Evolutionary conservation across 805 yeast species (phyloP), one percentile per base, ranked within the genome.

Genomic region (Lachancea nothofagi): DNA sequence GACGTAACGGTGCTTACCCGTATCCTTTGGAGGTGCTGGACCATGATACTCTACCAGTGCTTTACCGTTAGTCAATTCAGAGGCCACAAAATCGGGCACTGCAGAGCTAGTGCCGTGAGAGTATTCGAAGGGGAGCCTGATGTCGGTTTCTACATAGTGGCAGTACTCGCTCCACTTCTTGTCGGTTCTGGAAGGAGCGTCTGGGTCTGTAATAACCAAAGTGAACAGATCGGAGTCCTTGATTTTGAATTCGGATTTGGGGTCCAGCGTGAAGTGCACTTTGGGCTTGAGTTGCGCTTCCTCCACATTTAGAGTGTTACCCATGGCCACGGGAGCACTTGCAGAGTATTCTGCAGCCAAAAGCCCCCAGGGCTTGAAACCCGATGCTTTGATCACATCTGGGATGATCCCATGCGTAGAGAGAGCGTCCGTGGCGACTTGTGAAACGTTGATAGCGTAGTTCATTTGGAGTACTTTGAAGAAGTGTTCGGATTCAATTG

Each of bases 11-110:
- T 89, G 97, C 55, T 80, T 75, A 10, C 94, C 90, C 0, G 96
- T 83, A 40, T 78, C 78, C 42, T 74, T 73, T 28, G 96, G 96
- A n/a, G 96, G 96, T 4, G 76, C 96, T 3, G 96, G 96, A 0
- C 95, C 95, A 50, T 65, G 55, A 61, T 88, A 87, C 5, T 78
- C 66, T 31, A 78, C 55, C 22, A 83, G 48, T 30, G 69, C 69
- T 15, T 46, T 54, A 15, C 75, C 78, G 29, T 58, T 45, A 13
- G 42, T 29, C 12, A 44, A 4, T 27, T 65, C 70, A 29, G 69
- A 55, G 15, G 66, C 60, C 38, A 64, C 66, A 50, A 77, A 62
- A 29, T 65, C 55, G 51, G 80, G 70, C 17, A 36, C 35, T 20
- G 40, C 35, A 2, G 44, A 35, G n/a, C 47, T 30, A 2, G 50